Base-by-base conservation (phyloP, 208 protist genomes). In the Trypanosoma caninum region DNA sequence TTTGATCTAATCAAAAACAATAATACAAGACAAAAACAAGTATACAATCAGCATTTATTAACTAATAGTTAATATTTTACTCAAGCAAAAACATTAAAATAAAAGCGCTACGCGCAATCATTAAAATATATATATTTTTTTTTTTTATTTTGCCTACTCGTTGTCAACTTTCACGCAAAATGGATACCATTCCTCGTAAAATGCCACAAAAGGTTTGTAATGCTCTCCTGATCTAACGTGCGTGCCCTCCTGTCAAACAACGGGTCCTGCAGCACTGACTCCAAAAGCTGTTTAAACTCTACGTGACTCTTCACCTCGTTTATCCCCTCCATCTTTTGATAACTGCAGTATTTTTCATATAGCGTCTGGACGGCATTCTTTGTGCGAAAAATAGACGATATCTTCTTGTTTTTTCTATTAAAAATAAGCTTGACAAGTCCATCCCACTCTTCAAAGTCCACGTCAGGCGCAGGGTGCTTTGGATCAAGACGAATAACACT, bases 371-470 rank as follows among this genome's bases (percentile, higher is more conserved):
- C 53, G 0, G 85, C 70, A 6, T 75, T 79, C 55, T 98, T 98
- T 1, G 77, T 89, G 18, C 84, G 78, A 69, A 99, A 99, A 27
- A 99, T 96, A 27, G 97, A 96, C 6, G 84, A 84, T 1, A 99
- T 76, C 38, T 98, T 99, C 74, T 99, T 99, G 76, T 99, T 99
- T 82, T 99, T 99, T 42, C 98, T 88, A 37, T 88, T 94, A 78
- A 99, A 99, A 45, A 97, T 95, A 50, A 99, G 76, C 55, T 95
- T 93, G 7, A 99, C 89, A 11, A 99, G 81, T 16, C 98, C 99
- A 62, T 99, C 98, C 98, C 98, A 99, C 82, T 99, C 98, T 57
- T 97, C 74, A 73, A 99, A 99, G 73, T 99, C 98, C 28, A 99
- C 94, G 31, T 91, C 84, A 45, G 98, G 98, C 1, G 87, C 84